Percentiles rank a stretch among this genome's conserved stretches.
Evolutionary conservation across 768 basidiomycete genomes (phyloP).

Genomic region (Mycena rosella): DNA sequence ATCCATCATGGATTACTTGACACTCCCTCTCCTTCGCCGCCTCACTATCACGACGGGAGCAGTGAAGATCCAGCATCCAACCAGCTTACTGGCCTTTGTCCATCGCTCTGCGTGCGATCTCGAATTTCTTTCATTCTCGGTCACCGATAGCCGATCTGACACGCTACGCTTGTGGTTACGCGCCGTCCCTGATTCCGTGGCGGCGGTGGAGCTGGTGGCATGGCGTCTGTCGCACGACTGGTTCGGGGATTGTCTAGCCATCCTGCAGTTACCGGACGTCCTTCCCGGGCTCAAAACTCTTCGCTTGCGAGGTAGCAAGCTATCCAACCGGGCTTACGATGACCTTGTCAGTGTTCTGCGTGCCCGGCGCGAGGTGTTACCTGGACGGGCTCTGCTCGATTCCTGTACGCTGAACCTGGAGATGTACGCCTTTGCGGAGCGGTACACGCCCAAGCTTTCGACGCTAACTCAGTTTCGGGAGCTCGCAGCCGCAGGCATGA

Average conservation of each 20-base stretch:
- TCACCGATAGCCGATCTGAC: not conserved
- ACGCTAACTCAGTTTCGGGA: not conserved
- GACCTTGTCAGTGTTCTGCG: not conserved
- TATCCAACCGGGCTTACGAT: not conserved
- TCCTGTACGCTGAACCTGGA: not conserved
- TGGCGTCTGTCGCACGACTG: not conserved
- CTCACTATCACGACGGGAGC: not conserved
- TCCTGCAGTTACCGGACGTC: not conserved
- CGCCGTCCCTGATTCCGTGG: not conserved
- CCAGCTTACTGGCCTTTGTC: not conserved
- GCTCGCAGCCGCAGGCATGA: not conserved
- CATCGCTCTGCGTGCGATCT: not conserved
- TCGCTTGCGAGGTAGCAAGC: not conserved
- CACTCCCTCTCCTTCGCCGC: constrained; percentile 12
- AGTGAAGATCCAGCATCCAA: not conserved
- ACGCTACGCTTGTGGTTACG: not conserved
- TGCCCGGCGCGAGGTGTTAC: not conserved
- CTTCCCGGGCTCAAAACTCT: not conserved
- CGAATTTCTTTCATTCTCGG: not conserved
- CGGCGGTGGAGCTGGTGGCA: too few relatives aligned
- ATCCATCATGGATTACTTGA: constrained; percentile 3
- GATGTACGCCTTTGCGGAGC: too few relatives aligned
- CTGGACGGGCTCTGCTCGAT: not conserved
- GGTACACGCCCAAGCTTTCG: not conserved
- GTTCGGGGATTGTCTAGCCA: not conserved